Evolutionary conservation across 2,329 filamentous ascomycete species (phyloP), one percentile per base, ranked within the genome.

Genomic region (Curvularia sp.): DNA sequence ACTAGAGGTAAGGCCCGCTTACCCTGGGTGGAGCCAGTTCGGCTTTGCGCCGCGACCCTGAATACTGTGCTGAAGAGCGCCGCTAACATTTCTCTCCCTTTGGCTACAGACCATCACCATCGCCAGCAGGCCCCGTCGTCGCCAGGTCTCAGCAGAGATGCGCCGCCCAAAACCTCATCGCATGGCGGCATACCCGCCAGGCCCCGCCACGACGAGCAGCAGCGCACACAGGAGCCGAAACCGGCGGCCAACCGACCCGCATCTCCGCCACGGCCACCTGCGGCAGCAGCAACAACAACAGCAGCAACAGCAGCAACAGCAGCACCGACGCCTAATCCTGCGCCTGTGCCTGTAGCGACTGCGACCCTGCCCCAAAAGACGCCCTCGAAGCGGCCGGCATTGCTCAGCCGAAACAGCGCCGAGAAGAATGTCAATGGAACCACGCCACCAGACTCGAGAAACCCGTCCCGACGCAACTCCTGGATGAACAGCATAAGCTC

Each of bases 401-500:
- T 83, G 57, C 73, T 82, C 30, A 72, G 71, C 64, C 79, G 81
- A 56, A 65, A 62, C 41, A 80, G 75, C 63, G 69, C 75, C 18
- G 77, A 80, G 33, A 79, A 75, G 66, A 61, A 58, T 35, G 68
- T 54, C 28, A 69, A 60, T 41, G 70, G 62, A 22, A 67, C 57
- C 52, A 70, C 75, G 15, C 67, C 71, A 3, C 73, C 71, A 48
- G 74, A 76, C 28, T 30, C 64, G 9, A 74, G 67, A 55, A 57
- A 64, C 28, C 55, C 31, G 12, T 73, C 70, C 53, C 85, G 92
- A 64, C 80, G 87, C 55, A 89, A 88, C 62, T 97, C 93, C 13
- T 99, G 95, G 95, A 93, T 98, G 71, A 92, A 91, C 56, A 97
- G 88, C 72, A 87, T 98, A 66, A 96, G 92, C 64, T 94, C 92